Conservation (phyloP, 345 rosid genomes). For the Acer negundo region DNA sequence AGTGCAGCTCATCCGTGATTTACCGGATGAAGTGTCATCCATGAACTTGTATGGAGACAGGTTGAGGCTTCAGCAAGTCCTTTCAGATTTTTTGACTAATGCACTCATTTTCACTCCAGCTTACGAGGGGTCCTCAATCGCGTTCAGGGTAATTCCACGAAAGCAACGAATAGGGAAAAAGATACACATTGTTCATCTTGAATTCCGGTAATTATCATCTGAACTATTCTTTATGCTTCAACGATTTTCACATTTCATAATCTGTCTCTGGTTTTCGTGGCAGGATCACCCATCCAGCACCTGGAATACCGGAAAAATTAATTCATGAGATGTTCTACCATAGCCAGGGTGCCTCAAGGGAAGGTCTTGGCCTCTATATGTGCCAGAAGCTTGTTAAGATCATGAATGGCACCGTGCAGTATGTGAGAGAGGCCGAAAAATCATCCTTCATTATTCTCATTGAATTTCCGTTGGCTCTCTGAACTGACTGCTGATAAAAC, state of each 20-base stretch:
- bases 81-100: conserved; percentile 61
- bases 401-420: conserved; percentile 83
- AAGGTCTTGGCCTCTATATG: conserved; percentile 77
- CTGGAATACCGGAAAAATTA: conserved; percentile 72
- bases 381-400: conserved; percentile 74
- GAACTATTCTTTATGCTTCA: neutral
- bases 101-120: conserved; percentile 62
- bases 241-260: neutral
- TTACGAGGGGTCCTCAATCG: conserved; percentile 49
- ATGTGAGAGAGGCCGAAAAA: conserved; percentile 68
- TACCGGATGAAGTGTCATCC: conserved; percentile 51
- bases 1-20: conserved; percentile 52
- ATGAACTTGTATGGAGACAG: conserved; percentile 69
- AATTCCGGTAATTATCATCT: conserved; percentile 54
- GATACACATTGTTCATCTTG: conserved; percentile 67
- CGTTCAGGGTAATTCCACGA: conserved; percentile 45
- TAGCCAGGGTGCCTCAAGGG: conserved; percentile 56
- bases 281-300: conserved; percentile 82
- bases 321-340: conserved; percentile 73
- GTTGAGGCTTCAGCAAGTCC: conserved; percentile 81
- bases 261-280: conserved; percentile 14
- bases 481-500: neutral
- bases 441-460: conserved; percentile 66
- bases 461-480: conserved; percentile 57
- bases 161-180: conserved; percentile 60